Evolutionary conservation across 1,284 basidiomycete species (phyloP).

Genomic region (Cutaneotrichosporon arboriforme): DNA sequence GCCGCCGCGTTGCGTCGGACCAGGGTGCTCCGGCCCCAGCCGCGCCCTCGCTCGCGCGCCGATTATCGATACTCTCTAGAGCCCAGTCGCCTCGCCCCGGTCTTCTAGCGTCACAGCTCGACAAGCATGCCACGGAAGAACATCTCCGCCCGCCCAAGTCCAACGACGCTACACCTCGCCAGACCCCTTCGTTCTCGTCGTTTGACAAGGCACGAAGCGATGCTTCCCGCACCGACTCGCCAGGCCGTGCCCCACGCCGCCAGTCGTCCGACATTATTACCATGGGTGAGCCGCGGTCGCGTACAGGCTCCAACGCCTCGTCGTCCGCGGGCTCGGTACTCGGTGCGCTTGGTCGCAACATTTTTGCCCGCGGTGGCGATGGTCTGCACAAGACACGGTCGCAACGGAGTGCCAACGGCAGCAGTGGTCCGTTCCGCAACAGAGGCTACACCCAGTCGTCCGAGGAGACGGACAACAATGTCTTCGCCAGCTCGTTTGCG

Average conservation of each 20-base stretch:
- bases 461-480: slow-evolving; percentile 28
- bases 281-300: slow-evolving; percentile 5
- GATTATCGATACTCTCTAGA: slow-evolving; percentile 9
- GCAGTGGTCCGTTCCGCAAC: neutral
- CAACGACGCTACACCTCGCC: slow-evolving; percentile 11
- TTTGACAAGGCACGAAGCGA: slow-evolving; percentile 16
- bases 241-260: slow-evolving; percentile 4
- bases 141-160: slow-evolving; percentile 8
- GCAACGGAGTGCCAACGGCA: slow-evolving; percentile 21
- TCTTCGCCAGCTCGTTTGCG: slow-evolving; percentile 24
- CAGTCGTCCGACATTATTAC: slow-evolving; percentile 10
- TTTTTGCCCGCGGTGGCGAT: slow-evolving; percentile 21
- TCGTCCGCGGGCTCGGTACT: slow-evolving; percentile 14
- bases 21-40: slow-evolving; percentile 8
- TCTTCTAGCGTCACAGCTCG: slow-evolving; percentile 4
- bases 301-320: slow-evolving; percentile 11
- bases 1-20: slow-evolving; percentile 12
- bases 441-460: slow-evolving; percentile 24
- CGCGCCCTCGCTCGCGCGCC: slow-evolving; percentile 6
- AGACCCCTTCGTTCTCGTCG: slow-evolving; percentile 12
- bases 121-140: slow-evolving; percentile 8
- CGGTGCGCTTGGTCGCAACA: slow-evolving; percentile 11
- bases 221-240: slow-evolving; percentile 6
- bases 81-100: slow-evolving; percentile 16
- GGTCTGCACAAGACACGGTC: slow-evolving; percentile 15